Evolutionary conservation across 441 rosid species (phyloP), one percentile per base, ranked within the genome.

Genomic region (Aleurites moluccanus): DNA sequence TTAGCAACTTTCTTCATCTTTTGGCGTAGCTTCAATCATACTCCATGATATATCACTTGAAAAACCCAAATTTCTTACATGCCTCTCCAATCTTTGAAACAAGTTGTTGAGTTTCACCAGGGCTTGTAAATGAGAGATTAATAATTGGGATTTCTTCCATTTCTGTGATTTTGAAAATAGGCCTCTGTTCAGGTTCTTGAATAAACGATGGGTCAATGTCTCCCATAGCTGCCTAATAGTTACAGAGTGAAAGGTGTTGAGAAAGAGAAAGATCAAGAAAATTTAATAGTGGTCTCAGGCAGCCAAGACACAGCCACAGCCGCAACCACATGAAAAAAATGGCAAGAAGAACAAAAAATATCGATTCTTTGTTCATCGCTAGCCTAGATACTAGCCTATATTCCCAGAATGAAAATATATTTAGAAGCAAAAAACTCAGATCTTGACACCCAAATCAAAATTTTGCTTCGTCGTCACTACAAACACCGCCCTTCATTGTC

Each of bases 11-110:
- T 87, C 88, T 47, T 75, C 73, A 80, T 85, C 84, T 90, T 85
- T 81, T 52, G 88, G 69, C 70, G 80, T 77, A 50, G 85, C 85
- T 69, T 73, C 71, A 14, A 77, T 0, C 92, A 87, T 23, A 91
- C 89, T 3, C 96, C 96, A 47, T 92, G 97, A 84, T 91, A 91
- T 45, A 88, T 75, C 68, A 88, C 96, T 68, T 92, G 97, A 77
- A 92, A 92, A 92, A 92, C 0, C 98, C 98, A 92, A 92, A 92
- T 63, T 85, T 85, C 63, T 87, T 78, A 80, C 96, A 87, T n/a
- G 96, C 98, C 11, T 76, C 84, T 42, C 93, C 87, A 2, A 91
- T 87, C 77, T 85, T 80, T 0, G 78, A 75, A 33, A 86, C 85
- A 9, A 90, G 61, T 16, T 80, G 53, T 47, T 80, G 52, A 9